Base-by-base conservation (phyloP, 2,329 filamentous ascomycete species). In the Aureobasidium melanogenum region DNA sequence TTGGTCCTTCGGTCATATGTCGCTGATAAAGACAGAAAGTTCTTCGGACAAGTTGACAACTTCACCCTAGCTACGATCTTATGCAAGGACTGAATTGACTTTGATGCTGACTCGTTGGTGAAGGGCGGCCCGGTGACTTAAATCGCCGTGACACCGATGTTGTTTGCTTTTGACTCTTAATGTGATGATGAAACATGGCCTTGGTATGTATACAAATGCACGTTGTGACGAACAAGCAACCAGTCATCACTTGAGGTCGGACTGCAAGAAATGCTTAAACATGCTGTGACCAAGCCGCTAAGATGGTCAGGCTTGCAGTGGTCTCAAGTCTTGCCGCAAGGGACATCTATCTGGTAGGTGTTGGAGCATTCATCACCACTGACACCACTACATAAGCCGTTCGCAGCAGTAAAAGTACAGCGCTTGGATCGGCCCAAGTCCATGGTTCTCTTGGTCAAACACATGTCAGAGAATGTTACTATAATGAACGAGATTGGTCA, bases 171-270 rank as follows among this genome's bases (percentile, higher is more conserved):
- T 44, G 28, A 24, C 28, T 30, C 28, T 50, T 10, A 17, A 26
- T 44, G 19, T 30, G 39, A 43, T 56, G 54, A 47, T 58, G 54
- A 58, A 58, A 47, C 54, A 38, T 38, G 43, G 24, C 9, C 41
- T 26, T 26, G 39, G 28, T 41, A 8, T 41, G 34, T 41, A 58
- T 28, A 47, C 43, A 38, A 7, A 46, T 9, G 15, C 6, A 8
- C 41, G 14, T 38, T 28, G 14, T 9, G 5, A 46, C 19, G 43
- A 12, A 58, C 22, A 36, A 58, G 41, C 54, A 58, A 22, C 41
- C 30, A 41, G 30, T 30, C 36, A 26, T 19, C n/a, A n/a, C 28
- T 32, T 47, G 30, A 58, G 17, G 30, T 19, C 22, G 44, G 19
- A 46, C 14, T 58, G 43, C 43, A 57, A 15, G 41, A 26, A 28